These are phyloP conservation scores for Hanseniaspora singularis DNA, from an alignment of 805 yeast genomes.

Conservation along the genomic window DNA sequence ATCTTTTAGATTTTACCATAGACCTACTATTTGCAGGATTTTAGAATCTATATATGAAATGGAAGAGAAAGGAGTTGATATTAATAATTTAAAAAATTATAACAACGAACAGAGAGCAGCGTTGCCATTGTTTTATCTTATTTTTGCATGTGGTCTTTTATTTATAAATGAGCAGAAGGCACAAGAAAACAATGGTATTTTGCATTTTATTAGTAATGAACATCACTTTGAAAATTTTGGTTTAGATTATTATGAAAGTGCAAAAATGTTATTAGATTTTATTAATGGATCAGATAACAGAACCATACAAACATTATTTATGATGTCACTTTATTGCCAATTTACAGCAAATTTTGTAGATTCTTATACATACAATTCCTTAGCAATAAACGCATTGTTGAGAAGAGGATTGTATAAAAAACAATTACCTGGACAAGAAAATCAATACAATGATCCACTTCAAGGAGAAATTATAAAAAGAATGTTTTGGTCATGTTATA, in stretches of 20 bases:
- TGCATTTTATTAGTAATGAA: constrained; percentile 17
- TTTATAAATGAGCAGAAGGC: constrained; percentile 45
- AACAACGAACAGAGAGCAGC: constrained; percentile 64
- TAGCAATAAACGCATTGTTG: constrained; percentile 70
- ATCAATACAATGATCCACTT: constrained; percentile 54
- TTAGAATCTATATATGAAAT: constrained; percentile 64
- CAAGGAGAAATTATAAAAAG: constrained; percentile 76
- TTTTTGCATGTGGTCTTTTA: constrained; percentile 80
- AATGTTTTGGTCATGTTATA: constrained; percentile 78
- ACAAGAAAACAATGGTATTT: constrained; percentile 24
- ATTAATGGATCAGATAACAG: constrained; percentile 70
- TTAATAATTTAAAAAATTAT: constrained; percentile 33
- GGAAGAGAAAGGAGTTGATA: constrained; percentile 35
- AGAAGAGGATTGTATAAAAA: constrained; percentile 76
- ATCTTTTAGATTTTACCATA: constrained; percentile 69
- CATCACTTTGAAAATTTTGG: constrained; percentile 54
- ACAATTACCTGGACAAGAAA: constrained; percentile 29
- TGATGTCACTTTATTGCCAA: constrained; percentile 75
- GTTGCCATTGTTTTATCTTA: constrained; percentile 68
- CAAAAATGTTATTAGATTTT: constrained; percentile 65
- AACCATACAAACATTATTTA: constrained; percentile 74
- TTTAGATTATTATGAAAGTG: constrained; percentile 66
- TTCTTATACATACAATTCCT: constrained; percentile 81
- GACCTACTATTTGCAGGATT: constrained; percentile 67
- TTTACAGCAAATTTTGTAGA: constrained; percentile 79